Evolutionary conservation across 495 filamentous ascomycete genomes (phyloP).

Genomic region (Neurospora sp.): DNA sequence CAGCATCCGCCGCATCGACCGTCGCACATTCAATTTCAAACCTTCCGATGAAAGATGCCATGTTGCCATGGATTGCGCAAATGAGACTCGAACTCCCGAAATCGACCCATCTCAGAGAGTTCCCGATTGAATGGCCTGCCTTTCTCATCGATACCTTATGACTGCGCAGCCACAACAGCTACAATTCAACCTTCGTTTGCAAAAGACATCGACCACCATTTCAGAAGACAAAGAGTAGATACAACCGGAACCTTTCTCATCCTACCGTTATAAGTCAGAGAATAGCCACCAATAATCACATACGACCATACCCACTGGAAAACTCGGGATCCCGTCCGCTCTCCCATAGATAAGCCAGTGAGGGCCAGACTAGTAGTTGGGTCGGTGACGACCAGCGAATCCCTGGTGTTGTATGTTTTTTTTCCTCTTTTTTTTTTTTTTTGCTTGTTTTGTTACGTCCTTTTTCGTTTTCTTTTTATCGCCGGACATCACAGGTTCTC

Average conservation of each 20-base stretch:
- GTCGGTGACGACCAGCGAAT: slow-evolving; percentile 5
- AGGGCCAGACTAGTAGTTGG: too few species aligned
- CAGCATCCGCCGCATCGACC: background rate
- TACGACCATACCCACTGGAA: too few species aligned
- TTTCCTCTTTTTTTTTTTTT: background rate
- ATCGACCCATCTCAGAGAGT: background rate
- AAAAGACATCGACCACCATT: background rate
- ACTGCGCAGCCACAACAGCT: background rate
- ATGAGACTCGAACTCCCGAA: background rate
- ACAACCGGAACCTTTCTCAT: background rate
- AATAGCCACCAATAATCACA: too few species aligned
- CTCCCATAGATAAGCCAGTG: too few species aligned
- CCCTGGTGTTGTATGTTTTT: slow-evolving; percentile 19
- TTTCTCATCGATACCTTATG: background rate
- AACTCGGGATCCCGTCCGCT: too few species aligned
- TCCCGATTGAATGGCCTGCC: background rate
- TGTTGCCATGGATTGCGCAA: background rate
- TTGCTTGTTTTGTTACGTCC: too few species aligned
- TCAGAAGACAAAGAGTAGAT: background rate
- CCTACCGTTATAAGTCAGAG: background rate
- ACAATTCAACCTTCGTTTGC: background rate
- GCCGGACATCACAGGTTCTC: too few species aligned
- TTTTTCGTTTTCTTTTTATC: too few species aligned
- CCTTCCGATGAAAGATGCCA: background rate
- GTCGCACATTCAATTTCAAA: background rate